Evolutionary conservation across 2,329 filamentous ascomycete species (phyloP).

Genomic region (Colletotrichum coccodes): DNA sequence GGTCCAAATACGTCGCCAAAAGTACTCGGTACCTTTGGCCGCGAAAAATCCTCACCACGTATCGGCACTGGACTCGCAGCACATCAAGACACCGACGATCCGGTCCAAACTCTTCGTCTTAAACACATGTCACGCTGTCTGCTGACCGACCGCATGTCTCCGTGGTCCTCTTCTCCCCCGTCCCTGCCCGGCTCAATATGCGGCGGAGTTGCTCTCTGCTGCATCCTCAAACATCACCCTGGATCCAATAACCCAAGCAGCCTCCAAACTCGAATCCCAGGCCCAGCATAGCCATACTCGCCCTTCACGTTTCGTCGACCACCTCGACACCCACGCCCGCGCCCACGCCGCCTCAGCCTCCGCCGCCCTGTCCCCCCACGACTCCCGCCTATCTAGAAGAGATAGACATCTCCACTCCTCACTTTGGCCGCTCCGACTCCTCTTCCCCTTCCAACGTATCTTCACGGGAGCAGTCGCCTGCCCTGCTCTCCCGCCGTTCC

Average conservation of each 20-base stretch:
- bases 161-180: slow-evolving; percentile 30
- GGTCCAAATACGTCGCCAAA: not conserved
- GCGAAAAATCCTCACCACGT: slow-evolving; percentile 30
- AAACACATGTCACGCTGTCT: slow-evolving; percentile 31
- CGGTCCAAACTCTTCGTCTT: slow-evolving; percentile 29
- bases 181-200: slow-evolving; percentile 55
- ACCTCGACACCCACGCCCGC: slow-evolving; percentile 8
- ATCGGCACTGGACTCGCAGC: slow-evolving; percentile 30
- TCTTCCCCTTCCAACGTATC: slow-evolving; percentile 58
- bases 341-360: slow-evolving; percentile 35
- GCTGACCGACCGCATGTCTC: slow-evolving; percentile 34
- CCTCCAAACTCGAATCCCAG: slow-evolving; percentile 47
- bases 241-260: slow-evolving; percentile 62
- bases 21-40: slow-evolving; percentile 24
- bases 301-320: slow-evolving; percentile 34
- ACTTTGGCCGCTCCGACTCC: slow-evolving; percentile 57
- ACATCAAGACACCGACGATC: slow-evolving; percentile 35
- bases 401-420: slow-evolving; percentile 60
- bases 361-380: slow-evolving; percentile 32
- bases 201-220: slow-evolving; percentile 68
- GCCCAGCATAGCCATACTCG: slow-evolving; percentile 38
- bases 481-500: slow-evolving; percentile 70
- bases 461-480: slow-evolving; percentile 66
- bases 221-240: slow-evolving; percentile 62
- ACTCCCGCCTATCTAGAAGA: slow-evolving; percentile 55